Conservation (phyloP, 257 asterid genomes). For the Verbena officinalis region DNA sequence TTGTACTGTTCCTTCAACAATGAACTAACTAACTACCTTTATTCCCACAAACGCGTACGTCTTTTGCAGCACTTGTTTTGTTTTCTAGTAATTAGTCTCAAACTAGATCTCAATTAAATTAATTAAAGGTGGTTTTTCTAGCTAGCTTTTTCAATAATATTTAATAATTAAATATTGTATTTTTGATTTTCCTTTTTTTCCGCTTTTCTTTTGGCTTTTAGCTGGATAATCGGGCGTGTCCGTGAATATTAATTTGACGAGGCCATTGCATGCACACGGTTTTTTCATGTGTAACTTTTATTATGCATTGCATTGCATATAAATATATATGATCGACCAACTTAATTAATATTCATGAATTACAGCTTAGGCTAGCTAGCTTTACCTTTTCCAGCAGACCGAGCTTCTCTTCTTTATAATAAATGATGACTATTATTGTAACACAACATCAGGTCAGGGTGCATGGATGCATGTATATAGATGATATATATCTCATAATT, state of each 20-base stretch:
- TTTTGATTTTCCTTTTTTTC: background rate
- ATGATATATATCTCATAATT: too few species aligned
- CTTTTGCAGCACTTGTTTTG: too few species aligned
- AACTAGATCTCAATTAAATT: too few species aligned
- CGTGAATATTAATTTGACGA: constrained; percentile 58
- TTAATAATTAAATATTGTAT: too few species aligned
- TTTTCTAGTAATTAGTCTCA: too few species aligned
- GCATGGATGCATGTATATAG: too few species aligned
- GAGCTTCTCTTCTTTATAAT: constrained; percentile 6
- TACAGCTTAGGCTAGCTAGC: constrained; percentile 13
- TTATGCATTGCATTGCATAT: constrained; percentile 9
- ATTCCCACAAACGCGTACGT: constrained; percentile 30
- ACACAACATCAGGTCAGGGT: too few species aligned
- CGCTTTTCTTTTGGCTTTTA: background rate
- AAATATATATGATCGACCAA: too few species aligned
- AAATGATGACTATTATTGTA: constrained; percentile 7
- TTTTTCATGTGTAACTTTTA: constrained; percentile 40
- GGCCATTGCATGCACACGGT: constrained; percentile 54
- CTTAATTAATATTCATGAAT: background rate
- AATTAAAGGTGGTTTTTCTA: too few species aligned
- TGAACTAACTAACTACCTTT: background rate
- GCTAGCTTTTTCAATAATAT: background rate
- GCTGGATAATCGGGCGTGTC: constrained; percentile 44
- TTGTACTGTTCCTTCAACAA: too few species aligned
- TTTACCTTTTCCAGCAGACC: background rate